These are phyloP conservation scores for Xerocomellus intermedius DNA, from an alignment of 768 basidiomycete species.

Conservation along the genomic window DNA sequence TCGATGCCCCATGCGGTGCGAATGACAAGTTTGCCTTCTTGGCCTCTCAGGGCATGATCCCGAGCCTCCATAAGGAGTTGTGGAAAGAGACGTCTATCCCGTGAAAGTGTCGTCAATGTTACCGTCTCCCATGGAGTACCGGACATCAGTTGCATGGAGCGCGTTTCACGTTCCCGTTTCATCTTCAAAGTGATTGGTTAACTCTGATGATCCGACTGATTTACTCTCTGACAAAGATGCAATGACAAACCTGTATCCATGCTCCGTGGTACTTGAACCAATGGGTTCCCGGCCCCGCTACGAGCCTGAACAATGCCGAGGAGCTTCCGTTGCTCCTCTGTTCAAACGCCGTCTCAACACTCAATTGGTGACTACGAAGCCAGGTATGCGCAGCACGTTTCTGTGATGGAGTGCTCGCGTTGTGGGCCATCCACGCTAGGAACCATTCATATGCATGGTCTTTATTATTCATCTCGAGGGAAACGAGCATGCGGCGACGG, in stretches of 20 bases:
- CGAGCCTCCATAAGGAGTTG: constrained; percentile 84
- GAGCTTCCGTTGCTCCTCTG: constrained; percentile 89
- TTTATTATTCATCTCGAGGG: constrained; percentile 94
- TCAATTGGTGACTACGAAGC: constrained; percentile 86
- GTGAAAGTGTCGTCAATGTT: constrained; percentile 87
- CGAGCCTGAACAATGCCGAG: constrained; percentile 86
- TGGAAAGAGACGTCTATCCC: constrained; percentile 80
- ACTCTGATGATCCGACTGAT: neutral
- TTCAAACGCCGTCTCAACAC: constrained; percentile 90
- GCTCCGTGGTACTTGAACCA: constrained; percentile 87
- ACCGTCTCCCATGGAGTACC: constrained; percentile 98
- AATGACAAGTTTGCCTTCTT: constrained; percentile 93
- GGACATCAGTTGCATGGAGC: constrained; percentile 86
- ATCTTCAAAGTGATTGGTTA: constrained; percentile 50
- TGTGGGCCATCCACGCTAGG: constrained; percentile 90
- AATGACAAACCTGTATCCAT: constrained; percentile 84
- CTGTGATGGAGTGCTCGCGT: constrained; percentile 40
- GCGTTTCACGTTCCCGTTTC: constrained; percentile 91
- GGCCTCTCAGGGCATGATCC: constrained; percentile 77
- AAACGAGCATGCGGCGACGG: constrained; percentile 87
- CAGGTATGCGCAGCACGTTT: constrained; percentile 35
- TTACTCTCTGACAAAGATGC: neutral
- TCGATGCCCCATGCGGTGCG: constrained; percentile 97
- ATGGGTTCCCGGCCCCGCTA: constrained; percentile 94
- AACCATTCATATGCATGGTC: constrained; percentile 97